Base-by-base conservation (phyloP, 805 yeast genomes). In the Suhomyces kilbournensis region DNA sequence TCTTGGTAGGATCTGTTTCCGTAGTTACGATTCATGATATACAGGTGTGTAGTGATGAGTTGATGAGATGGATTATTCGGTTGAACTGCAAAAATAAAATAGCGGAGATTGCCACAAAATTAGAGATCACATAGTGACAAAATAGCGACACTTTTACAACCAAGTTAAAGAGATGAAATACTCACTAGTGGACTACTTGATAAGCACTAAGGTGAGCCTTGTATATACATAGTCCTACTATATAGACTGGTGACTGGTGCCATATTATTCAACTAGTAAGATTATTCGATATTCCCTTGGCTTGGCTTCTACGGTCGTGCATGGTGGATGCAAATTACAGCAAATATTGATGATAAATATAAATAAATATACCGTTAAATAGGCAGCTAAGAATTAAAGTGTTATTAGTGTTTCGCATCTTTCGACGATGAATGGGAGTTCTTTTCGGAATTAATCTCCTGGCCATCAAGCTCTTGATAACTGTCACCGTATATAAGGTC, bases 401-500 rank as follows among this genome's bases (percentile, higher is more conserved):
- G n/a, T 22, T n/a, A 44, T 3, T 42, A 47, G 25, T 35, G 22
- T 12, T 19, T 15, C 4, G 49, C 44, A 26, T 47, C 49, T 15
- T 47, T 47, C 7, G 23, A 25, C 15, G 26, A 17, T 10, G 28
- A 12, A n/a, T 30, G 42, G n/a, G 35, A 30, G n/a, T 23, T 30
- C 19, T 26, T n/a, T 39, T 48, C 43, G 19, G 39, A 44, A 5
- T 15, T 12, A 9, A 35, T 8, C 9, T 38, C 50, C 15, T 45
- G 40, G 7, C 43, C 48, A 15, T 39, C 50, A 15, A 19, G 15
- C 34, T 40, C 50, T n/a, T 47, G 35, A 39, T 49, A 54, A 38
- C 53, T 57, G 25, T 62, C 66, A 12, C 61, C 65, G 50, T 66
- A 65, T 5, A 64, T 57, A 46, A 70, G 48, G 20, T 66, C 70